Base-by-base conservation (phyloP, 176 grass and related monocot genomes). In the Oryza meridionalis region DNA sequence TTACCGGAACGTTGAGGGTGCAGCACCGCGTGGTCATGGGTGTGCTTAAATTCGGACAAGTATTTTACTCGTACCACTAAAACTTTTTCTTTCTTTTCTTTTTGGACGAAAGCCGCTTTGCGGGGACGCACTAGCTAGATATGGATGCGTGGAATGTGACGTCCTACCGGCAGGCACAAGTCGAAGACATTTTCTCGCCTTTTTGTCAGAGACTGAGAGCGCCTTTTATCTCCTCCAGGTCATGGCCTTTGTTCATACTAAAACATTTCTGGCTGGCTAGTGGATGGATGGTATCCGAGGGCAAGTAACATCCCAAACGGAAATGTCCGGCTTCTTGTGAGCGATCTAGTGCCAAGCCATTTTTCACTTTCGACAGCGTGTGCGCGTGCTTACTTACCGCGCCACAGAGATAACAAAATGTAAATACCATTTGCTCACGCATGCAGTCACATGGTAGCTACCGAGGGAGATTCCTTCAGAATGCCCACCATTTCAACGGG, bases 121-220 rank as follows among this genome's bases (percentile, higher is more conserved):
- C 72, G 55, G 80, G 53, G 67, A 8, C 61, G 46, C 62, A 21
- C 58, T 35, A 40, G 38, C 38, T 40, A 55, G 75, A 59, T 79
- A 59, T 79, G 1, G 29, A 12, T 5, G 47, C 38, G 40, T 35
- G 76, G 87, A 75, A 16, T 0, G 76, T 66, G 88, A 90, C 84
- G 74, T 73, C 46, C 88, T 11, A 74, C 79, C 73, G 79, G 88
- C 43, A 67, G 79, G 88, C 43, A 67, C 67, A 66, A 72, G 73
- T 77, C 22, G 83, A 4, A 24, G 55, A 6, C 46, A 15, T 43
- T 33, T 31, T 14, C 13, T 38, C 31, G 17, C 14, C 32, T 70
- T 37, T 37, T 37, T 46, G 77, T 74, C 70, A 81, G 70, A 22
- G n/a, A 62, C n/a, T 24, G 58, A 7, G 17, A 24, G 32, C 32